Conservation (phyloP, 1,284 basidiomycete genomes). For the Entoloma clypeatum region DNA sequence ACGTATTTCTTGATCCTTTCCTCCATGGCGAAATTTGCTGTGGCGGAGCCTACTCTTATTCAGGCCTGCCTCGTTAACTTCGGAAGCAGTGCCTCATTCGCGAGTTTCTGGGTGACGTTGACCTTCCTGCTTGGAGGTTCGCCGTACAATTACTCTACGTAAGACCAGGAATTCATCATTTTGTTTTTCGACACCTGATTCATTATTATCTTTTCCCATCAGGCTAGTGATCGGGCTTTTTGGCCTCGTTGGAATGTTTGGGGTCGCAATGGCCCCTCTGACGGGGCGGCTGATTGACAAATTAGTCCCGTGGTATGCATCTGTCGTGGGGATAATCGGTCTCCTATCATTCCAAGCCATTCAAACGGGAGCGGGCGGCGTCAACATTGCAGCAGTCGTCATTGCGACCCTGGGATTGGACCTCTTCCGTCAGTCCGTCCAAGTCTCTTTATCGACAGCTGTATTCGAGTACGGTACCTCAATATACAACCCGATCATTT, state of each 20-base stretch:
- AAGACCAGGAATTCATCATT: slow-evolving; percentile 22
- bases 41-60: slow-evolving; percentile 67
- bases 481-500: slow-evolving; percentile 18
- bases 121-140: slow-evolving; percentile 67
- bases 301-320: slow-evolving; percentile 64
- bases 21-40: slow-evolving; percentile 64
- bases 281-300: slow-evolving; percentile 59
- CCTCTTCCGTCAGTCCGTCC: slow-evolving; percentile 40
- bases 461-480: slow-evolving; percentile 33
- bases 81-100: slow-evolving; percentile 54
- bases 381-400: slow-evolving; percentile 55
- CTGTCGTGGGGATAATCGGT: slow-evolving; percentile 44
- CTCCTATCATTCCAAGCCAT: slow-evolving; percentile 47
- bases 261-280: slow-evolving; percentile 60
- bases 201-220: slow-evolving; percentile 1
- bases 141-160: slow-evolving; percentile 67
- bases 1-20: slow-evolving; percentile 59
- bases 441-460: slow-evolving; percentile 40
- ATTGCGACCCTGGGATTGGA: slow-evolving; percentile 41
- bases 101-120: slow-evolving; percentile 66
- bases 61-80: slow-evolving; percentile 59
- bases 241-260: slow-evolving; percentile 65
- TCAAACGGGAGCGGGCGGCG: slow-evolving; percentile 54
- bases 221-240: slow-evolving; percentile 69
- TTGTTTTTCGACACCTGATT: neutral